Base-by-base conservation (phyloP, 495 filamentous ascomycete genomes). In the Aspergillus leporis region DNA sequence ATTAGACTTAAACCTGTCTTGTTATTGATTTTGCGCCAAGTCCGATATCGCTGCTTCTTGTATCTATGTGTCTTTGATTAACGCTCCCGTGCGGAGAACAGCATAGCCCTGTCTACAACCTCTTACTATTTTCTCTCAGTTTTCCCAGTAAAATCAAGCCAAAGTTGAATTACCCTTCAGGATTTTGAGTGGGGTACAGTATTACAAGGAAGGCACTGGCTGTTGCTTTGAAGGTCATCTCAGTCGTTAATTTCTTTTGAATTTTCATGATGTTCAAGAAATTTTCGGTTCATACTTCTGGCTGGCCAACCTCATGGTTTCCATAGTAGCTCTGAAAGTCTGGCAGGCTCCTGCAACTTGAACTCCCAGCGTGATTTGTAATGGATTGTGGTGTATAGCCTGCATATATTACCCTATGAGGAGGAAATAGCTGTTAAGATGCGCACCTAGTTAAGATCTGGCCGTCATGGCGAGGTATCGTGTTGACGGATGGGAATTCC, bases 1-100 rank as follows among this genome's bases (percentile, higher is more conserved):
- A 98, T 70, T 99, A 87, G 60, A 84, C 58, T 48, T 34, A 59
- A 51, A 48, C 55, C 7, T 54, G 49, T 48, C 36, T 22, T 47
- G 58, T 34, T 36, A 51, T 60, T 61, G 57, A 62, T 28, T 36
- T 60, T 59, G 45, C 36, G 49, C 53, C 55, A 60, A 52, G 59
- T 60, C 28, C 47, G 21, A 34, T 36, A 46, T 46, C 47, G 36
- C 36, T 61, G 36, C 51, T 47, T 46, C 38, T 49, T 64, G 56
- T 64, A 64, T 58, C 61, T 60, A 67, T 67, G 53, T 64, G 59
- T 55, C 60, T 53, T 45, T 46, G 16, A 49, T 52, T 47, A 55
- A 38, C 30, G 48, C 43, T 49, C 47, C 60, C 55, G 59, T 52
- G 58, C 18, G 53, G 60, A 64, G 55, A 64, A 45, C 58, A 59